Base-by-base conservation (phyloP, 805 yeast genomes). In the Wickerhamia fluorescens region DNA sequence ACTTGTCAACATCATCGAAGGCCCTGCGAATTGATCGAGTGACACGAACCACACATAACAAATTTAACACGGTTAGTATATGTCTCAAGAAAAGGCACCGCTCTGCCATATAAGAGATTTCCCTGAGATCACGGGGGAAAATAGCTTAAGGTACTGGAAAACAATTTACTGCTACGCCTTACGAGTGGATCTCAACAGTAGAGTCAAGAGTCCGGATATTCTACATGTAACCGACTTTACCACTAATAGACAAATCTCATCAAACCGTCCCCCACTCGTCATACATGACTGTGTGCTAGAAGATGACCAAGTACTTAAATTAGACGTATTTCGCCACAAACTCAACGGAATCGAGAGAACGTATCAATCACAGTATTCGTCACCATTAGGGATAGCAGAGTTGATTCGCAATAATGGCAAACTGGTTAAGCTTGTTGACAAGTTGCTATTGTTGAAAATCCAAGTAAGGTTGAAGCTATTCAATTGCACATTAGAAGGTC, bases 301-400 rank as follows among this genome's bases (percentile, higher is more conserved):
- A 7, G 29, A 28, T 9, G 33, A 33, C 11, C 38, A 39, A 28
- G 29, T 46, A 4, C 25, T 44, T n/a, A 32, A 33, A 16, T 20
- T 46, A 10, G 45, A 38, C 19, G 28, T 38, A 3, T 45, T 32
- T 15, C 24, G 30, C 10, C 42, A 38, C 10, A 33, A 34, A 13
- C 8, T 32, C 9, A 23, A 26, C 9, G 28, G 10, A 11, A 20
- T 43, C 8, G 23, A 15, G 4, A 23, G 7, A 14, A 16, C 30
- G n/a, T 42, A 34, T 25, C 16, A 15, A 5, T 16, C 29, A 4
- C 23, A 16, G 13, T 21, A 24, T 16, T 31, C 30, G 5, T 26
- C 24, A 14, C 24, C 19, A 2, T 30, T 33, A 9, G 30, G 30
- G 6, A 9, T 23, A 16, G 9, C 6, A 4, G 21, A 10, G 26